Base-by-base conservation (phyloP, 2,329 filamentous ascomycete genomes). In the Phyllosticta ampelicida region DNA sequence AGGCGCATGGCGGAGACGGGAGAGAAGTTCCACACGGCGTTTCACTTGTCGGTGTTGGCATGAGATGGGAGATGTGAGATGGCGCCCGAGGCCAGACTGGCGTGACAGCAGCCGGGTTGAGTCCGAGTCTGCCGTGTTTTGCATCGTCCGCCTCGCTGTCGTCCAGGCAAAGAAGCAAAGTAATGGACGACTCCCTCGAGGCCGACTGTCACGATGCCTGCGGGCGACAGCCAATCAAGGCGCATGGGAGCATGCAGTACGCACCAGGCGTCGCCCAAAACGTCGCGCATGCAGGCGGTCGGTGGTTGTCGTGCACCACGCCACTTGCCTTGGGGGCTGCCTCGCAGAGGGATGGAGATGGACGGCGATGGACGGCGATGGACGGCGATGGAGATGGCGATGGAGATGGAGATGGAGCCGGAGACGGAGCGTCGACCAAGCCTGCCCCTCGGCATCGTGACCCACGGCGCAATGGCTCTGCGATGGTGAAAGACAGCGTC, bases 261-360 rank as follows among this genome's bases (percentile, higher is more conserved):
- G 21, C 30, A 57, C 28, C 55, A 36, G 18, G 23, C 48, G 6
- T 36, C 30, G 30, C 50, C 20, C 23, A 36, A 50, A 50, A 57
- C 53, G 51, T 53, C 55, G 51, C 55, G 55, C 55, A 58, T 53
- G 48, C 54, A 50, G n/a, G n/a, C n/a, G n/a, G n/a, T n/a, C n/a
- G n/a, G n/a, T n/a, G n/a, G n/a, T n/a, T n/a, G n/a, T n/a, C n/a
- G n/a, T n/a, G n/a, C n/a, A n/a, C n/a, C n/a, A n/a, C n/a, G n/a
- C n/a, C n/a, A 13, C 20, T 26, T 53, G 20, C 9, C 21, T 36
- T 36, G 29, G 29, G 29, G 29, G 4, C 29, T 36, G 29, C 36
- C 13, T 18, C 36, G n/a, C n/a, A n/a, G n/a, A n/a, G n/a, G n/a
- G n/a, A n/a, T n/a, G n/a, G n/a, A n/a, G n/a, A n/a, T n/a, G n/a